Evolutionary conservation across 257 asterid genomes (phyloP).

Genomic region (Gynochthodes officinalis): DNA sequence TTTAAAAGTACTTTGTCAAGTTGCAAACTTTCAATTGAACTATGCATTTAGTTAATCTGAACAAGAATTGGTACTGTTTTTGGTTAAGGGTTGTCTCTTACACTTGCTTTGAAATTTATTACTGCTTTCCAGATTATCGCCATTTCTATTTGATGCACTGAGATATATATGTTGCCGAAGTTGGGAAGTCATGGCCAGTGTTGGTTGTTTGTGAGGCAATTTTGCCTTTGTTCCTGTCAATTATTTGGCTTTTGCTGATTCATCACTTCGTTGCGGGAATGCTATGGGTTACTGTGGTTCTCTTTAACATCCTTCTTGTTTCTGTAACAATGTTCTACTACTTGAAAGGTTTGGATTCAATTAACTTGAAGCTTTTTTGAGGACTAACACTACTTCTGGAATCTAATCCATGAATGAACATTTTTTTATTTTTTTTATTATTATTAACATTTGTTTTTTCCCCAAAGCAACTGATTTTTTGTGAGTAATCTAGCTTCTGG

Average conservation of each 20-base stretch:
- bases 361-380: slow-evolving; percentile 7
- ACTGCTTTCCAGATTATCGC: not conserved
- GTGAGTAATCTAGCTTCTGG: no score
- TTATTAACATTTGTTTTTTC: not conserved
- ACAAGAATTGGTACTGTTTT: not conserved
- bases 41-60: not conserved
- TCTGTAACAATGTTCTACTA: slow-evolving; percentile 94
- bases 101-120: not conserved
- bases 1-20: slow-evolving; percentile 2
- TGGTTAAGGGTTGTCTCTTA: not conserved
- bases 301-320: slow-evolving; percentile 66
- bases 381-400: no score
- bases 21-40: not conserved
- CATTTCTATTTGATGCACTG: slow-evolving; percentile 38
- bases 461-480: not conserved
- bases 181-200: slow-evolving; percentile 96
- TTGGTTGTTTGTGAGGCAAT: slow-evolving; percentile 95
- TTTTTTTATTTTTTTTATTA: no score
- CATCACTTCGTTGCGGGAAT: slow-evolving; percentile 84
- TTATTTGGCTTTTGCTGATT: slow-evolving; percentile 96
- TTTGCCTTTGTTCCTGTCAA: slow-evolving; percentile 79
- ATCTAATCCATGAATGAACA: no score
- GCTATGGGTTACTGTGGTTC: slow-evolving; percentile 93
- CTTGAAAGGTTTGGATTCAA: slow-evolving; percentile 68
- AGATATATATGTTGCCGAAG: slow-evolving; percentile 96